Base-by-base conservation (phyloP, 192 early-diverging fungal genomes). In the Haplosporangium gracile region DNA sequence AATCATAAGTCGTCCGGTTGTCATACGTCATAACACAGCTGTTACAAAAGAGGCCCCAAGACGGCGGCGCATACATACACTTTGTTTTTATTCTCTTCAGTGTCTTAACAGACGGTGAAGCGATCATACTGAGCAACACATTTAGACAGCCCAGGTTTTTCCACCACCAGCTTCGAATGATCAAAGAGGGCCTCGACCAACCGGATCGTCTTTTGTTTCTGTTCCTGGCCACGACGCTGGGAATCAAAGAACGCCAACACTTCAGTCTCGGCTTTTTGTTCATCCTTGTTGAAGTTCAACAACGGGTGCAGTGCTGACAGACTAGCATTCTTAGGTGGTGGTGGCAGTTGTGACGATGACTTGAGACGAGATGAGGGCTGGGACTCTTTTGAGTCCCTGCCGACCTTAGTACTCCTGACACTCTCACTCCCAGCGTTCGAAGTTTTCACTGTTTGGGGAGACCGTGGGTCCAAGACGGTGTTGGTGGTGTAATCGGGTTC, bases 111-210 rank as follows among this genome's bases (percentile, higher is more conserved):
- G n/a, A 83, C 32, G 13, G 77, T 83, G 29, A 83, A 83, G 11
- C 82, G 71, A 45, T 83, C 82, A 39, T 83, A 83, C 15, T 83
- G 76, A 24, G 82, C 82, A 7, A 77, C 82, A 60, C 82, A 83
- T 47, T 78, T 83, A 0, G 82, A 78, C 1, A 83, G 68, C 5
- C 82, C 82, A 1, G 76, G 82, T 34, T 83, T 83, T 72, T 83
- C 76, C 0, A 78, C 68, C 1, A 83, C 68, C 16, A 83, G 20
- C 38, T 34, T 74, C 1, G 82, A 83, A 1, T 77, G 55, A 2
- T 78, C 82, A 60, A 83, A 83, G 5, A 83, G 60, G 2, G 82
- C 82, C 36, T 83, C 82, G 24, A 83, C 82, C 65, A 83, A 53
- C 2, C 82, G 76, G 2, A 76, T 43, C 2, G 75, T 74, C 45